These are phyloP conservation scores for Striga hermonthica DNA, from an alignment of 305 asterid genomes.

Conservation along the genomic window DNA sequence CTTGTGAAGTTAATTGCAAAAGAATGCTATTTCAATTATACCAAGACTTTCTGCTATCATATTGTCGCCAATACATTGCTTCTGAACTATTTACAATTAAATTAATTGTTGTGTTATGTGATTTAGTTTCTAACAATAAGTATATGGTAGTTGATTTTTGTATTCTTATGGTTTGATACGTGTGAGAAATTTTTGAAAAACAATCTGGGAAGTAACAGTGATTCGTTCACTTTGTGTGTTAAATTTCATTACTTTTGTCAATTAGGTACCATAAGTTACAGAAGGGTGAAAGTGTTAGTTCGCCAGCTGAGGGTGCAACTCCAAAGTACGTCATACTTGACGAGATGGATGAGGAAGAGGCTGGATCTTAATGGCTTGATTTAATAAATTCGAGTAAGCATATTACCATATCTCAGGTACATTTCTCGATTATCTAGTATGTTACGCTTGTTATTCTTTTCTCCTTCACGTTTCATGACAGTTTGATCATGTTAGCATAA, in stretches of 20 bases:
- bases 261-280: conserved; percentile 78
- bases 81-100: neutral
- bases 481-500: too few relatives aligned
- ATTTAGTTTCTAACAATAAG: neutral
- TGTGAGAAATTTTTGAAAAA: neutral
- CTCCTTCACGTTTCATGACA: too few relatives aligned
- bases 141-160: neutral
- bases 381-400: conserved; percentile 48
- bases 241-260: conserved; percentile 6
- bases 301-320: conserved; percentile 35
- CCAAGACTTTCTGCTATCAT: too few relatives aligned
- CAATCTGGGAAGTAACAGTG: neutral
- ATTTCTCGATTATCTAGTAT: too few relatives aligned
- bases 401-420: neutral
- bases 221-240: neutral
- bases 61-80: conserved; percentile 13
- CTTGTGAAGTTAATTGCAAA: neutral
- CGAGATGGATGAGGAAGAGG: conserved; percentile 84
- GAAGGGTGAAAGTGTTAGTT: conserved; percentile 47
- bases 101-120: neutral
- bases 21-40: neutral
- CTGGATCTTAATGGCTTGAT: conserved; percentile 38
- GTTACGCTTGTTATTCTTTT: too few relatives aligned
- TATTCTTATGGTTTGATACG: neutral
- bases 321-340: conserved; percentile 92